These are phyloP conservation scores for Abelmoschus esculentus DNA, from an alignment of 345 rosid species.

Conservation along the genomic window DNA sequence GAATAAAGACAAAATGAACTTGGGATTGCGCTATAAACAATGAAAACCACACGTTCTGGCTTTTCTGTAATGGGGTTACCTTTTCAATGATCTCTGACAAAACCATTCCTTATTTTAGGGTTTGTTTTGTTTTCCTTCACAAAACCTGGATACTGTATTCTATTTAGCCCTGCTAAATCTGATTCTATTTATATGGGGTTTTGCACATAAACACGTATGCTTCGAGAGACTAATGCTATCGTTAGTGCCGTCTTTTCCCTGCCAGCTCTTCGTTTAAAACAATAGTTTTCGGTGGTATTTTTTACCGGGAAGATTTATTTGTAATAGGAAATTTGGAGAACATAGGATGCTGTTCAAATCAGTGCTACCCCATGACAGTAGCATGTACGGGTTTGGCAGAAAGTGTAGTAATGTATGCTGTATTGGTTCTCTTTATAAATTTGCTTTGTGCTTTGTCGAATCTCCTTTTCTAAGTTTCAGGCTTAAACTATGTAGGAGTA, in stretches of 20 bases:
- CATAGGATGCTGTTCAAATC: not conserved
- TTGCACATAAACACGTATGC: constrained; percentile 10
- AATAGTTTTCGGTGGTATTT: not conserved
- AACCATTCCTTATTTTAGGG: constrained; percentile 17
- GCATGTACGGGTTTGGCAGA: constrained; percentile 29
- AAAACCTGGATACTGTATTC: constrained; percentile 7
- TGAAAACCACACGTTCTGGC: not conserved
- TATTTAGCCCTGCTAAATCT: constrained; percentile 6
- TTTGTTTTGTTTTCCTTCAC: constrained; percentile 6
- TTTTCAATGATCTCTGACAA: constrained; percentile 19
- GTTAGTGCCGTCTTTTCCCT: constrained; percentile 1
- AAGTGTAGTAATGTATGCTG: not conserved
- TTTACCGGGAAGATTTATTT: not conserved
- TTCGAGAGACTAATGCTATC: constrained; percentile 9
- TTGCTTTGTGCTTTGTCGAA: not conserved
- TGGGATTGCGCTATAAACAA: not conserved
- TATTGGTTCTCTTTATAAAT: not conserved
- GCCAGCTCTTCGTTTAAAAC: not conserved
- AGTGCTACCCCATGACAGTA: not conserved
- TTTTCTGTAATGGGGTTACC: not conserved
- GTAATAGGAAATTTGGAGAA: not conserved
- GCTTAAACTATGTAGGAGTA: not conserved
- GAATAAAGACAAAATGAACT: not conserved
- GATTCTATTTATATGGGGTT: constrained; percentile 2
- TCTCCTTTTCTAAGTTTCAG: not conserved